These are phyloP conservation scores for Sarcocystis neurona DNA, from an alignment of 169 alveolate species.

Conservation along the genomic window DNA sequence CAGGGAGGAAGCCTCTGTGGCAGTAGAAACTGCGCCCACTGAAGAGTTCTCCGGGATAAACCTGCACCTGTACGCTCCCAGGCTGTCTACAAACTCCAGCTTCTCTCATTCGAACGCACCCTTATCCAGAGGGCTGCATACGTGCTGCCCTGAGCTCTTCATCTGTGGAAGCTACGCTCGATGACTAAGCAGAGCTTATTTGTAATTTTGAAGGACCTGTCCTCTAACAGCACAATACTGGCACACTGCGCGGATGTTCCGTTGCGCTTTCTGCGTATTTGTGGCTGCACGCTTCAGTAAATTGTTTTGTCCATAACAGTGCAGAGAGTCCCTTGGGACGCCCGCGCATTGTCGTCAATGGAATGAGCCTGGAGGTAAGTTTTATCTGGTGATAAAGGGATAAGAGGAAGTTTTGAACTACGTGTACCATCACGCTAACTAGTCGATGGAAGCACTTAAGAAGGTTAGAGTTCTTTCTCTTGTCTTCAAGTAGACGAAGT, in stretches of 20 bases:
- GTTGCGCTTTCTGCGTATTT: too few relatives aligned
- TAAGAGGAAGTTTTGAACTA: neutral
- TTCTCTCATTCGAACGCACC: neutral
- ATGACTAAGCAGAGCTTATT: too few relatives aligned
- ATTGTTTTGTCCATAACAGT: too few relatives aligned
- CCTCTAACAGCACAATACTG: too few relatives aligned
- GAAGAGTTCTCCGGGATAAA: constrained; percentile 54
- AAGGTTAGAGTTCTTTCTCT: neutral
- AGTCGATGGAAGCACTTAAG: constrained; percentile 59
- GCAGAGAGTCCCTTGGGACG: constrained; percentile 55
- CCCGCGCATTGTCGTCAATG: constrained; percentile 46
- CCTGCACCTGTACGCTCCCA: constrained; percentile 37
- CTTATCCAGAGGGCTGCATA: neutral
- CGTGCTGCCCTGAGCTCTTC: too few relatives aligned
- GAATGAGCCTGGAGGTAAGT: constrained; percentile 46
- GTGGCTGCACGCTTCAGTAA: too few relatives aligned
- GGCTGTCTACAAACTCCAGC: neutral
- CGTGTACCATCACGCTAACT: neutral
- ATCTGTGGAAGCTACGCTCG: too few relatives aligned
- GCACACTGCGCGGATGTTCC: too few relatives aligned
- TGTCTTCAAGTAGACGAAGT: neutral
- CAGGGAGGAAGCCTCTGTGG: constrained; percentile 39
- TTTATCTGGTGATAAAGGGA: neutral
- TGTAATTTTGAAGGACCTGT: neutral
- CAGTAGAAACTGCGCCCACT: constrained; percentile 32